phyloP scores from a whole-genome alignment of 1,139 yeast species.

The Saccharomyces hybrid region DNA sequence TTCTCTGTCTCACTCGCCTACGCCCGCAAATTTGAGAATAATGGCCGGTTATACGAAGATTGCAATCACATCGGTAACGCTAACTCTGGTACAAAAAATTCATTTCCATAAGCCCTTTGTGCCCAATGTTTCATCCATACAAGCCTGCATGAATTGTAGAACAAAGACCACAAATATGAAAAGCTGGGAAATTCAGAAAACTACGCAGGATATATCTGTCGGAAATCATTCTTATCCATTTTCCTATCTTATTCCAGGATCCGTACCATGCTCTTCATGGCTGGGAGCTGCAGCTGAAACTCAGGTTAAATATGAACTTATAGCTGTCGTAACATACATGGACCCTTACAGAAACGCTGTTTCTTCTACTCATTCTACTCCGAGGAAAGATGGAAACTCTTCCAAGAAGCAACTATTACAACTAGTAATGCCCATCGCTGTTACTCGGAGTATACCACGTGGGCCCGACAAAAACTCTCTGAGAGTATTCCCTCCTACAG shows the following conservation, averaged over 20 bases:
- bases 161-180: constrained; percentile 55
- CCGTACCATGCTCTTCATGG: constrained; percentile 70
- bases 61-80: constrained; percentile 47
- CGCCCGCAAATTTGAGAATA: constrained; percentile 13
- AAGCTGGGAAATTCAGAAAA: constrained; percentile 75
- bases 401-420: constrained; percentile 31
- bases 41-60: constrained; percentile 26
- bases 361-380: constrained; percentile 8
- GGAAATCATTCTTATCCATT: constrained; percentile 89
- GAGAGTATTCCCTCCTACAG: constrained; percentile 93
- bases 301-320: constrained; percentile 61
- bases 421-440: constrained; percentile 59
- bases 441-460: constrained; percentile 68
- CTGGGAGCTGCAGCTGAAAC: constrained; percentile 50
- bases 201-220: constrained; percentile 44
- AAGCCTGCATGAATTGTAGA: constrained; percentile 52
- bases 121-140: constrained; percentile 39
- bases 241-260: constrained; percentile 84
- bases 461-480: constrained; percentile 83
- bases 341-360: constrained; percentile 21
- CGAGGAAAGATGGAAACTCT: constrained; percentile 20
- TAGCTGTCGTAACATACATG: constrained; percentile 52
- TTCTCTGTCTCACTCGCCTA: constrained; percentile 8
- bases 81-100: constrained; percentile 64
- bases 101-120: constrained; percentile 57